A percentile compares a stretch with the other conserved stretches of the same genome.
Evolutionary conservation across 148 eudicot species (phyloP).

Genomic region (Limonium bicolor): DNA sequence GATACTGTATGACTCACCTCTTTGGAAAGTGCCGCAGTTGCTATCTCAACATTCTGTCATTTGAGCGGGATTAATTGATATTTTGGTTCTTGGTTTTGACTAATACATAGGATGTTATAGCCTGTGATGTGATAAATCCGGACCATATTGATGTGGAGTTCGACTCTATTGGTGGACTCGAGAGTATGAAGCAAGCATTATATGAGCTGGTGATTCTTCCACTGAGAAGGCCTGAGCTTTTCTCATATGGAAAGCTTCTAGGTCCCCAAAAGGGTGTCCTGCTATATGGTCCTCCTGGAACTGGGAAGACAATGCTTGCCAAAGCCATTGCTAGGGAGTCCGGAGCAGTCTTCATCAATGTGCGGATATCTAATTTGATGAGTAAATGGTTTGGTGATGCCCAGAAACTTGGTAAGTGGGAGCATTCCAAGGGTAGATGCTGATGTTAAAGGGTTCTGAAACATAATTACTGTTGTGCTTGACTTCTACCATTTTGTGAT

Average conservation of each 20-base stretch:
- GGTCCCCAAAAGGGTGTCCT: constrained; percentile 87
- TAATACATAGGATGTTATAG: constrained; percentile 57
- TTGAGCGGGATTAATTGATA: background rate
- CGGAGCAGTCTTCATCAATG: constrained; percentile 93
- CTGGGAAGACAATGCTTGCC: constrained; percentile 99
- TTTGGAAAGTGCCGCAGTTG: too few species aligned
- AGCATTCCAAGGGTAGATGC: background rate
- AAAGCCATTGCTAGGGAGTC: constrained; percentile 99
- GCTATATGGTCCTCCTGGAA: constrained; percentile 93
- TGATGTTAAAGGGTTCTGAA: background rate
- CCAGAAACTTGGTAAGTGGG: constrained; percentile 78
- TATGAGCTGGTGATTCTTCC: constrained; percentile 88
- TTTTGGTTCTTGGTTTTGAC: background rate
- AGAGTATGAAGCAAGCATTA: constrained; percentile 62
- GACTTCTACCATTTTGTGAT: background rate
- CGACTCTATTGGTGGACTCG: constrained; percentile 73
- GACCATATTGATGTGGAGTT: constrained; percentile 82
- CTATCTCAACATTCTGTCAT: too few species aligned
- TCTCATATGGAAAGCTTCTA: constrained; percentile 71
- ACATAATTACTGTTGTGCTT: background rate
- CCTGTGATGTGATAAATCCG: constrained; percentile 91
- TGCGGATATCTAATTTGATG: constrained; percentile 79
- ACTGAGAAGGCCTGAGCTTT: constrained; percentile 69
- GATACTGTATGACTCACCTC: too few species aligned
- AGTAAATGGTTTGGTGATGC: constrained; percentile 99